phyloP scores from a whole-genome alignment of 331 rosid species.

The Erythrophleum ivorense region DNA sequence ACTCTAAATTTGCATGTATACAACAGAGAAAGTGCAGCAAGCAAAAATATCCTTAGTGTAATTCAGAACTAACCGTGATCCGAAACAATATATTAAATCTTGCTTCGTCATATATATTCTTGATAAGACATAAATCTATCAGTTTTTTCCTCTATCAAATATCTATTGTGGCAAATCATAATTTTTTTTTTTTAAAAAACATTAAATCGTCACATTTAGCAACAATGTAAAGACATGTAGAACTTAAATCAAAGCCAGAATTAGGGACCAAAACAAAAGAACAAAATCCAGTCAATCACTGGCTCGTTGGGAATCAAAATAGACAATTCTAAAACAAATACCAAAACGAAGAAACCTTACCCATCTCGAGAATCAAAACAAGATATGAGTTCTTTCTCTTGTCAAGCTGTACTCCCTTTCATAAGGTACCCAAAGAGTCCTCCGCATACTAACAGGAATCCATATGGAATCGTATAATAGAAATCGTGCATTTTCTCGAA shows the following conservation, averaged over 20 bases:
- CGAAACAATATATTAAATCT: too few relatives aligned
- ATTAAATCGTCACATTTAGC: too few relatives aligned
- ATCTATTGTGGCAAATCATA: too few relatives aligned
- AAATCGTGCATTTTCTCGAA: slow-evolving; percentile 78
- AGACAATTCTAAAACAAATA: background rate
- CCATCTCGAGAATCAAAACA: slow-evolving; percentile 71
- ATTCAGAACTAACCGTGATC: too few relatives aligned
- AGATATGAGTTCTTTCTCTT: slow-evolving; percentile 69
- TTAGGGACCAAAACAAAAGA: background rate
- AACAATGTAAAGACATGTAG: too few relatives aligned
- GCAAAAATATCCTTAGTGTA: too few relatives aligned
- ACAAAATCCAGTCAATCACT: background rate
- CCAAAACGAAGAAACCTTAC: slow-evolving; percentile 35
- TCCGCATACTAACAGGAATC: slow-evolving; percentile 65
- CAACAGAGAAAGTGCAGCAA: too few relatives aligned
- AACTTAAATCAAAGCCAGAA: slow-evolving; percentile 6
- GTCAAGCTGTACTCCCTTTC: slow-evolving; percentile 77
- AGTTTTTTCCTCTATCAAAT: too few relatives aligned
- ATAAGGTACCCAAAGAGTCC: slow-evolving; percentile 67
- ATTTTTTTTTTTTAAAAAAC: too few relatives aligned
- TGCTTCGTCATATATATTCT: background rate
- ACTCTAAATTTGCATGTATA: too few relatives aligned
- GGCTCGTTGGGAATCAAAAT: background rate
- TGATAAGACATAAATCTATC: background rate
- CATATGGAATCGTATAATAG: slow-evolving; percentile 93